These are phyloP conservation scores for Cajanus cajan DNA, from an alignment of 306 rosid genomes.

Conservation along the genomic window DNA sequence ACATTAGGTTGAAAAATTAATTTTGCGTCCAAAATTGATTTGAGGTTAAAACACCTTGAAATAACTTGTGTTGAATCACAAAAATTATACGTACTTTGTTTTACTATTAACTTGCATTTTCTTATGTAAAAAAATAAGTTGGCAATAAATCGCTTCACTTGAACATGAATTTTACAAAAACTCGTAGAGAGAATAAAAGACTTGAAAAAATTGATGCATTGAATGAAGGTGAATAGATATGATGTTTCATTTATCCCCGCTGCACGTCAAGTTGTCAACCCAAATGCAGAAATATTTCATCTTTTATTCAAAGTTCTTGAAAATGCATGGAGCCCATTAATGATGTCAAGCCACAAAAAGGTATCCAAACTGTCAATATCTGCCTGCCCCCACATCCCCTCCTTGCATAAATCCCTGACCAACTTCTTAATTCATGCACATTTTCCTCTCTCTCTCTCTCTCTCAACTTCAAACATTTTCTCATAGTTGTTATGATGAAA, in stretches of 20 bases:
- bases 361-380: conserved; percentile 45
- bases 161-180: background rate
- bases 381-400: conserved; percentile 29
- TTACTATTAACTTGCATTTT: background rate
- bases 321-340: conserved; percentile 46
- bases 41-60: background rate
- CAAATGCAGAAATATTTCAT: conserved; percentile 37
- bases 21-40: background rate
- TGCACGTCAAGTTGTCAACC: conserved; percentile 41
- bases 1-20: background rate
- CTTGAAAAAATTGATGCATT: conserved; percentile 28
- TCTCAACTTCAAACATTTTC: background rate
- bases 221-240: conserved; percentile 34
- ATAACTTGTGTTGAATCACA: background rate
- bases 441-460: background rate
- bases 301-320: conserved; percentile 30
- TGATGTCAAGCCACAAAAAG: conserved; percentile 46
- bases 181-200: background rate
- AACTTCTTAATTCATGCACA: conserved; percentile 14
- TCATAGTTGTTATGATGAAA: too few relatives aligned
- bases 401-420: conserved; percentile 32
- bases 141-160: background rate
- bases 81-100: background rate
- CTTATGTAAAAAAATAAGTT: too few relatives aligned
- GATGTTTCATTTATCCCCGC: conserved; percentile 23